These are phyloP conservation scores for Byssothecium circinans DNA, from an alignment of 2,329 filamentous ascomycete genomes.

Conservation along the genomic window DNA sequence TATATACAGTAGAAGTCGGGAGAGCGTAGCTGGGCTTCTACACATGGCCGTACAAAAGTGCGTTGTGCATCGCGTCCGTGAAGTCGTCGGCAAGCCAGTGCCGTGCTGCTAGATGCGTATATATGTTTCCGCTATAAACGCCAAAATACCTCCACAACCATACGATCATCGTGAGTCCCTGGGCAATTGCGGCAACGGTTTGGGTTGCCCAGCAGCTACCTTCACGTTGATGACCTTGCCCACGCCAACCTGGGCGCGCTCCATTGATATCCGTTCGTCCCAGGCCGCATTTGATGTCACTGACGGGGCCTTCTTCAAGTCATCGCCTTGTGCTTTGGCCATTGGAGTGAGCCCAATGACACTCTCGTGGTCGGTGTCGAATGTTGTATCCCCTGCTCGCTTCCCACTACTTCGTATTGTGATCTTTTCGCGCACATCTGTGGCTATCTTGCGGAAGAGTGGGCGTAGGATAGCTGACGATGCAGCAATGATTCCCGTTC, in stretches of 20 bases:
- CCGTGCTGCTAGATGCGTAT: neutral
- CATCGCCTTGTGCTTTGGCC: constrained; percentile 3
- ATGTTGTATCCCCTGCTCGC: neutral
- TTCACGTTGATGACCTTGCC: neutral
- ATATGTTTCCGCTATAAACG: neutral
- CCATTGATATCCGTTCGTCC: neutral
- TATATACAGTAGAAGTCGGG: too few species aligned
- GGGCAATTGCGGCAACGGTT: neutral
- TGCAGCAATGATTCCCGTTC: constrained; percentile 54
- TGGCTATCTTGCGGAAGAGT: constrained; percentile 39
- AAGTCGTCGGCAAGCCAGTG: constrained; percentile 1
- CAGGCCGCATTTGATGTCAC: neutral
- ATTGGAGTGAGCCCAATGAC: constrained; percentile 23
- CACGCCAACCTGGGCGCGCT: neutral
- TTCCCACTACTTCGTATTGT: constrained; percentile 16
- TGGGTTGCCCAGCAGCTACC: neutral
- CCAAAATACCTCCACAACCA: neutral
- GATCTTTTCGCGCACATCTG: constrained; percentile 22
- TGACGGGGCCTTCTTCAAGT: neutral
- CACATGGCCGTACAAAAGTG: too few species aligned
- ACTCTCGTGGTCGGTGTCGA: constrained; percentile 14
- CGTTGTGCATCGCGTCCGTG: too few species aligned
- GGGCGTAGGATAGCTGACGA: constrained; percentile 52
- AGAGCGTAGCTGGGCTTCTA: too few species aligned
- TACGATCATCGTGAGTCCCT: neutral